phyloP scores from a whole-genome alignment of 2,329 filamentous ascomycete species.

The Hirsutella rhossiliensis region DNA sequence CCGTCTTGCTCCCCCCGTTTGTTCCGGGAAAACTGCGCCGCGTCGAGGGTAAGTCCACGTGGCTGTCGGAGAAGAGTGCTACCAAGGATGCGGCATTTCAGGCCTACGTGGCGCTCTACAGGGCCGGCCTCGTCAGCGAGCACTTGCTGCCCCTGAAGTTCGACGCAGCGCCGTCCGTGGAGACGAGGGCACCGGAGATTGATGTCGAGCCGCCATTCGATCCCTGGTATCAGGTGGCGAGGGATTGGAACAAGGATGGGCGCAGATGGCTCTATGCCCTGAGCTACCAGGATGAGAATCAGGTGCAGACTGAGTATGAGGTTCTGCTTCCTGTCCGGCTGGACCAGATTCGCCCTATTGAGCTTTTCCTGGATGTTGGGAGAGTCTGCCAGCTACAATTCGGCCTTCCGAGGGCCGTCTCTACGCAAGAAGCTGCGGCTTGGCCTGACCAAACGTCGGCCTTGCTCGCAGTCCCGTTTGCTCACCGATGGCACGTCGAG shows the following conservation, averaged over 20 bases:
- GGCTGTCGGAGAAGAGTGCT: constrained; percentile 61
- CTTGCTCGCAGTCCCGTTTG: constrained; percentile 34
- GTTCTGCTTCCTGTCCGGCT: constrained; percentile 31
- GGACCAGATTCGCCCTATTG: constrained; percentile 21
- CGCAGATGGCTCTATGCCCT: constrained; percentile 16
- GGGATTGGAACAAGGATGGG: constrained; percentile 23
- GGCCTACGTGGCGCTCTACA: constrained; percentile 60
- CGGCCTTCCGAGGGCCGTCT: constrained; percentile 6
- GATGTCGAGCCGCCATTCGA: constrained; percentile 25
- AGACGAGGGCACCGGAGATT: constrained; percentile 21
- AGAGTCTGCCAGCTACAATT: constrained; percentile 21
- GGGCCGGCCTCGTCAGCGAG: constrained; percentile 62
- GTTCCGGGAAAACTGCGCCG: constrained; percentile 36
- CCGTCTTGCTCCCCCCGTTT: constrained; percentile 58
- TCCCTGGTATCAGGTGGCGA: constrained; percentile 34
- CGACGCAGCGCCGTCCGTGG: constrained; percentile 25
- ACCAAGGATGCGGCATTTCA: constrained; percentile 74
- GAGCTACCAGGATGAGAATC: constrained; percentile 20
- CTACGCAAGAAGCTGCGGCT: constrained; percentile 6
- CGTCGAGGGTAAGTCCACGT: constrained; percentile 25
- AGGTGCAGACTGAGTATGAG: constrained; percentile 21
- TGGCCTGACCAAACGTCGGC: constrained; percentile 30
- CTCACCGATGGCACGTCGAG: constrained; percentile 30
- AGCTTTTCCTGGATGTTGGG: constrained; percentile 25
- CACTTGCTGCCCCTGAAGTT: constrained; percentile 56